A percentile compares a stretch with the other conserved stretches of the same genome.
phyloP scores from a whole-genome alignment of 2,329 filamentous ascomycete species.

The Colletotrichum theobromicola region DNA sequence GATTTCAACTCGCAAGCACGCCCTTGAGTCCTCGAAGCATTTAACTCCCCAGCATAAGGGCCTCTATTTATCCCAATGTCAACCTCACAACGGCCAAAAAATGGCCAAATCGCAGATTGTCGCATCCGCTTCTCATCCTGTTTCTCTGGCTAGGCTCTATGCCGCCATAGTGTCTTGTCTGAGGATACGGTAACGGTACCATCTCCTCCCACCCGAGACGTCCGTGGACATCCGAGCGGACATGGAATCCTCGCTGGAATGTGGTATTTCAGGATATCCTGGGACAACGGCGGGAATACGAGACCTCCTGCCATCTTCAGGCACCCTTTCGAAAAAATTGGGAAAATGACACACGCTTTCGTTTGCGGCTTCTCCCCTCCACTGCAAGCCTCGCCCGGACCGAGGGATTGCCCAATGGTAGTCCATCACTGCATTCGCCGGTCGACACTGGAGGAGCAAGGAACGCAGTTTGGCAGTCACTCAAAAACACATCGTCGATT shows the following conservation, averaged over 20 bases:
- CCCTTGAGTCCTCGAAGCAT: background rate
- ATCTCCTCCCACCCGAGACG: background rate
- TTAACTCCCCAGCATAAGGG: background rate
- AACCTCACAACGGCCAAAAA: background rate
- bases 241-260: background rate
- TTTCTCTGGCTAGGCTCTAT: background rate
- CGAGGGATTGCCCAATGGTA: background rate
- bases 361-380: background rate
- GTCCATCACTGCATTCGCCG: background rate
- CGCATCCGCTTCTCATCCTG: background rate
- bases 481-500: background rate
- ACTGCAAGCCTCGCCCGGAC: background rate
- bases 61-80: background rate
- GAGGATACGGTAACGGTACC: background rate
- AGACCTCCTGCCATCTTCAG: background rate
- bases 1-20: background rate
- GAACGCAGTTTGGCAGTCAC: no score
- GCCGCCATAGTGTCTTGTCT: background rate
- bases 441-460: background rate
- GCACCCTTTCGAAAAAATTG: background rate
- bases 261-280: background rate
- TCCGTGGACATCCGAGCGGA: slow-evolving; percentile 16
- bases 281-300: slow-evolving; percentile 3
- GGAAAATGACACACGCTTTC: background rate
- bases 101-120: background rate